A percentile compares a stretch with the other conserved stretches of the same genome.
phyloP scores from a whole-genome alignment of 2,329 filamentous ascomycete genomes.

The Monilinia fructicola region DNA sequence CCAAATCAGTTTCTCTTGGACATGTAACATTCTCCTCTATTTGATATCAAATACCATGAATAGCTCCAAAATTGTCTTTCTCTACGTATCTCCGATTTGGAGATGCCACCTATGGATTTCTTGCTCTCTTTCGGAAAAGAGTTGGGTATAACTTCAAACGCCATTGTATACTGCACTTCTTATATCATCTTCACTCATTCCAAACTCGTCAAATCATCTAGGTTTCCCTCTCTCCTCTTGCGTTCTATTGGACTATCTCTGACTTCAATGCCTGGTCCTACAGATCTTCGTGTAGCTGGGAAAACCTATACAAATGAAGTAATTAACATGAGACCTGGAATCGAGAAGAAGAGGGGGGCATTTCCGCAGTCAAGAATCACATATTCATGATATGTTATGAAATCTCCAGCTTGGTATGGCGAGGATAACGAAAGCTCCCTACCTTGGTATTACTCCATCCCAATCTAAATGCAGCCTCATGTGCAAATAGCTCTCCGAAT shows the following conservation, averaged over 20 bases:
- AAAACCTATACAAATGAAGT: conserved; percentile 37
- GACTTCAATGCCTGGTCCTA: conserved; percentile 82
- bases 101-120: background rate
- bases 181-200: conserved; percentile 34
- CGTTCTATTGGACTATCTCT: conserved; percentile 59
- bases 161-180: conserved; percentile 25
- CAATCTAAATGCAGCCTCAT: conserved; percentile 88
- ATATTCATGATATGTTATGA: too few species aligned
- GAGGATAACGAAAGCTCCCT: conserved; percentile 29
- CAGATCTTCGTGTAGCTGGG: conserved; percentile 48
- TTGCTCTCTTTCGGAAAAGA: background rate
- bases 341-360: background rate
- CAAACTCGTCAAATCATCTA: conserved; percentile 63
- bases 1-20: background rate
- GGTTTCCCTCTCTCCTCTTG: conserved; percentile 48
- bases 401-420: background rate
- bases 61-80: background rate
- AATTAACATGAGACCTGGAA: background rate
- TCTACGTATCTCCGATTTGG: background rate
- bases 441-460: conserved; percentile 96
- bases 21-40: background rate
- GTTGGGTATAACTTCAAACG: conserved; percentile 31
- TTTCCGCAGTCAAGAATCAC: background rate
- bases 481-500: conserved; percentile 94
- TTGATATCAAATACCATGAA: background rate